Evolutionary conservation across 208 protist genomes (phyloP), one percentile per base, ranked within the genome.

Genomic region (Blastocrithidia nonstop): DNA sequence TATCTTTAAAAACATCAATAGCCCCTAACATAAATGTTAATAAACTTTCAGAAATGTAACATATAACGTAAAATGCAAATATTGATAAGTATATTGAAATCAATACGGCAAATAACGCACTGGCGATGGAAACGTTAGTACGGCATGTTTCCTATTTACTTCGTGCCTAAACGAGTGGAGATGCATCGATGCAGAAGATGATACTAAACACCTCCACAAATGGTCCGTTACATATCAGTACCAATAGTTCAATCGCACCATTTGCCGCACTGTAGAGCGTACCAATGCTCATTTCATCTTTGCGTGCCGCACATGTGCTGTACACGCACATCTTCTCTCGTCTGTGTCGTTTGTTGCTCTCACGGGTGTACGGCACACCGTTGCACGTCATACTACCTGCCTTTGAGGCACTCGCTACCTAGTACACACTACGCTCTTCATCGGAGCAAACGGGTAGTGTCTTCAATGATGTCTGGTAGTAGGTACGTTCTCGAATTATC

Each of bases 401-500:
- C 23, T 90, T 90, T 49, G 46, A 54, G 19, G 60, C 50, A 5
- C 26, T 48, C 3, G 81, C 81, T n/a, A 77, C 81, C 29, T 72
- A 81, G 57, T 82, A 71, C 47, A 71, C 63, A 26, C 59, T 65
- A 13, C 64, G 72, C 0, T 40, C 63, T 13, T 61, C 59, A 21
- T 40, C 50, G 1, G 66, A 72, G 45, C 72, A 50, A 5, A 40
- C 56, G 36, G 72, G 50, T 1, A 71, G 58, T 23, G 51, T 82
- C 24, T 90, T 90, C 41, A 56, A 53, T 4, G 81, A 90, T 54
- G 76, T 75, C 1, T 90, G 81, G 81, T 72, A 87, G 45, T 55
- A 74, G 26, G 50, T 90, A 43, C 65, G 81, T 9, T 43, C 35
- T 17, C 75, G 81, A 9, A 36, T 90, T 23, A 50, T 87, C 44